A percentile compares a stretch with the other conserved stretches of the same genome.
These are phyloP conservation scores for Cucurbita ficifolia DNA, from an alignment of 306 rosid genomes.

Conservation along the genomic window DNA sequence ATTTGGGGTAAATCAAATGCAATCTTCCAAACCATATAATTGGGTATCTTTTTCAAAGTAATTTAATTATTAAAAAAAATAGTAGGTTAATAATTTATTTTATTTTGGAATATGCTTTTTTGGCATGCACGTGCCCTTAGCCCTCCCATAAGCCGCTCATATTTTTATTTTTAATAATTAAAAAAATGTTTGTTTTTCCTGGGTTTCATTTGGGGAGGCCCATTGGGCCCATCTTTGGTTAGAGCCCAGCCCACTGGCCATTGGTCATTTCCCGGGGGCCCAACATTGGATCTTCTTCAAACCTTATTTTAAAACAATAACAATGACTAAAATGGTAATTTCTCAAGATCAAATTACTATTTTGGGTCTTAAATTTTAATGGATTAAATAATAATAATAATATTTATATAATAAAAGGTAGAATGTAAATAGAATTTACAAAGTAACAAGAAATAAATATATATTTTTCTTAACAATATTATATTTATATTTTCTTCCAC, in stretches of 20 bases:
- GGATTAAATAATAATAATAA: no score
- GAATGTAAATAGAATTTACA: no score
- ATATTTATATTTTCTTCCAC: no score
- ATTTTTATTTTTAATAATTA: neutral
- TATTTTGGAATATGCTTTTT: neutral
- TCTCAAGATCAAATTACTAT: no score
- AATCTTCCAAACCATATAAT: neutral
- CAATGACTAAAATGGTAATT: no score
- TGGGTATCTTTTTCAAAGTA: neutral
- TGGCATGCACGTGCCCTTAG: constrained; percentile 3
- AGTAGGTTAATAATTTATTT: neutral
- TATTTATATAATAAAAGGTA: no score
- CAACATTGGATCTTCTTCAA: no score
- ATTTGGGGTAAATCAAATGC: neutral
- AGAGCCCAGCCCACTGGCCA: neutral
- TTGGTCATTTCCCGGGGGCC: neutral
- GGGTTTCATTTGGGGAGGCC: neutral
- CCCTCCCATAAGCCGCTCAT: neutral
- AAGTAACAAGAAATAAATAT: no score
- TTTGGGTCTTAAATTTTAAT: no score
- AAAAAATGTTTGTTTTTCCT: neutral
- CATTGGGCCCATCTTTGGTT: neutral
- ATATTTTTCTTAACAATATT: no score
- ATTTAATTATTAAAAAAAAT: no score
- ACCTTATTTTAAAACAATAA: no score